Evolutionary conservation across 495 filamentous ascomycete species (phyloP).

Genomic region (Bryoglossum gracile): DNA sequence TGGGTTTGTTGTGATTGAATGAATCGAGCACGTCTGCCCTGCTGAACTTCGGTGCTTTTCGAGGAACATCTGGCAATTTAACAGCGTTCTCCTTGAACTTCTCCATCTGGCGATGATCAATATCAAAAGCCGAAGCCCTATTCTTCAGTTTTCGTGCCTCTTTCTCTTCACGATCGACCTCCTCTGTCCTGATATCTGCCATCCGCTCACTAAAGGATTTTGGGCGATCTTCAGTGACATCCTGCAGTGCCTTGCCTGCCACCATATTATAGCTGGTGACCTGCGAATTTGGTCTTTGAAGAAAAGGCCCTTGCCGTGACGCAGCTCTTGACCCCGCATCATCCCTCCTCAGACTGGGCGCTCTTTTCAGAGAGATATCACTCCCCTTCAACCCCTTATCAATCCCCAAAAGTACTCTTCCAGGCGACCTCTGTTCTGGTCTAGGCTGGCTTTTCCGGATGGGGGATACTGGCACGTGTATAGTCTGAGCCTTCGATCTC

Average conservation of each 20-base stretch:
- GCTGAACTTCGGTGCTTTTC: constrained; percentile 44
- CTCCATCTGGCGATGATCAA: constrained; percentile 59
- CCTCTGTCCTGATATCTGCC: constrained; percentile 55
- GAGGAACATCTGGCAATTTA: constrained; percentile 42
- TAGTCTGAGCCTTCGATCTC: constrained; percentile 34
- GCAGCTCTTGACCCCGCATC: constrained; percentile 19
- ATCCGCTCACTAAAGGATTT: constrained; percentile 85
- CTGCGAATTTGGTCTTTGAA: constrained; percentile 37
- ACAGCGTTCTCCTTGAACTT: constrained; percentile 54
- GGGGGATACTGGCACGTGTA: constrained; percentile 82
- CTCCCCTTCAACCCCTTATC: constrained; percentile 77
- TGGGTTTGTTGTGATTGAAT: constrained; percentile 26
- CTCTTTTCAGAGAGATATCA: constrained; percentile 79
- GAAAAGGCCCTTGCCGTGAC: constrained; percentile 31
- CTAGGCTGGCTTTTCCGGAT: constrained; percentile 42
- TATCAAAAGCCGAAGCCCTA: constrained; percentile 65
- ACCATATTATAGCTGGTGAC: constrained; percentile 15
- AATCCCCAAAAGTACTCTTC: constrained; percentile 75
- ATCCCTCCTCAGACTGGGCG: constrained; percentile 43
- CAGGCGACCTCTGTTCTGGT: constrained; percentile 62
- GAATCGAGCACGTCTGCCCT: constrained; percentile 57
- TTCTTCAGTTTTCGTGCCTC: constrained; percentile 44
- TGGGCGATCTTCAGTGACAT: constrained; percentile 33
- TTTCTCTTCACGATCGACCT: constrained; percentile 47
- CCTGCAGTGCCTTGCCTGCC: constrained; percentile 15